Percentiles rank a stretch among this genome's conserved stretches.
phyloP scores from a whole-genome alignment of 2,329 filamentous ascomycete species.

The Colletotrichum orchidophilum region DNA sequence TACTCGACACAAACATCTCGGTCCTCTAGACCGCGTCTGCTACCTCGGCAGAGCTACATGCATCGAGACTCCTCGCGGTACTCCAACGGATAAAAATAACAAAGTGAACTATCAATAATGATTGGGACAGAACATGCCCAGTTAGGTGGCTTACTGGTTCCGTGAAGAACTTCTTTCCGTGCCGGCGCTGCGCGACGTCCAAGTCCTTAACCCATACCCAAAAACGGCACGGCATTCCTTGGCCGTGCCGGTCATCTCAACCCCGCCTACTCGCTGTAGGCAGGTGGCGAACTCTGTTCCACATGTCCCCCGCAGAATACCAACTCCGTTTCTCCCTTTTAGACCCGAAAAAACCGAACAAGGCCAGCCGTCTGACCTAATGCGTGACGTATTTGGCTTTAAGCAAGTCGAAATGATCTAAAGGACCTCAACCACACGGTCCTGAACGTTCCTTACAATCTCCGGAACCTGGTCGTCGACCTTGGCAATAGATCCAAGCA shows the following conservation, averaged over 20 bases:
- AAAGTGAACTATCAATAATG: background rate
- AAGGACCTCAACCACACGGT: constrained; percentile 40
- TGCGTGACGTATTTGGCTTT: background rate
- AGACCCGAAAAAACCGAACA: constrained; percentile 20
- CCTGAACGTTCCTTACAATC: constrained; percentile 29
- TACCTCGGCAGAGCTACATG: background rate
- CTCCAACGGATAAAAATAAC: constrained; percentile 4
- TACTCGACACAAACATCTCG: constrained; percentile 11
- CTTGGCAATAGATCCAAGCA: constrained; percentile 29
- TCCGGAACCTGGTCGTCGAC: constrained; percentile 27
- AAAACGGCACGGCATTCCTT: constrained; percentile 1
- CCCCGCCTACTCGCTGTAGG: constrained; percentile 1
- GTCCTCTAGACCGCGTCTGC: background rate
- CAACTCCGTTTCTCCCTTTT: constrained; percentile 27
- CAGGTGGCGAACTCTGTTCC: constrained; percentile 9
- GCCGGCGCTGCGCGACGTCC: constrained; percentile 12
- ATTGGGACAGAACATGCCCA: constrained; percentile 11
- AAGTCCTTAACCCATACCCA: constrained; percentile 10
- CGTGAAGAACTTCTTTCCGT: constrained; percentile 3
- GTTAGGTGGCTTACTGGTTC: constrained; percentile 13
- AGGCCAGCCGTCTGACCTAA: background rate
- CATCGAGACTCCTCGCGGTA: constrained; percentile 4
- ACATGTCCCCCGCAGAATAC: constrained; percentile 8
- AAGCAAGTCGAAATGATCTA: background rate
- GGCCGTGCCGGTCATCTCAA: background rate